phyloP scores from a whole-genome alignment of 768 basidiomycete genomes.

The Chalciporus chontae region DNA sequence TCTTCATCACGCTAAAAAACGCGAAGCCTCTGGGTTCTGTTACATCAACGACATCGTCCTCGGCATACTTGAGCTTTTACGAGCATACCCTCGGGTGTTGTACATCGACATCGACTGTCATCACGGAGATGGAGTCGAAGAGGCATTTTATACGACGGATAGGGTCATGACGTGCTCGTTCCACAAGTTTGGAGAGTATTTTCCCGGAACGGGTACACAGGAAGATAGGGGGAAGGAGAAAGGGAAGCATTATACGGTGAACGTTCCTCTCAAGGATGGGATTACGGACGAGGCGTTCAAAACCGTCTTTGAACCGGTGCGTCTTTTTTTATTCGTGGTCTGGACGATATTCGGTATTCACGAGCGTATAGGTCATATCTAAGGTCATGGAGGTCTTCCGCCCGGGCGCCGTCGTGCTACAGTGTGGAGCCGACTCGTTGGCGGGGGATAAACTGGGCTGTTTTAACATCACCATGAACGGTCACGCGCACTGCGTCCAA shows the following conservation, averaged over 20 bases:
- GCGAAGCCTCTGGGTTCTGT: constrained; percentile 97
- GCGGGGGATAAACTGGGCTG: constrained; percentile 94
- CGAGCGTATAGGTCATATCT: constrained; percentile 59
- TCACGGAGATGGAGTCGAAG: constrained; percentile 98
- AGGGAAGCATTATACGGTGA: constrained; percentile 86
- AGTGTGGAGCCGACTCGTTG: constrained; percentile 95
- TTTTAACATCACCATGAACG: constrained; percentile 94
- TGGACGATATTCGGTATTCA: not conserved
- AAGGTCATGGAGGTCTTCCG: constrained; percentile 84
- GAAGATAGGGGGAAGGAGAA: constrained; percentile 81
- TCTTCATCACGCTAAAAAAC: constrained; percentile 98
- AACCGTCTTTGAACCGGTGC: constrained; percentile 88
- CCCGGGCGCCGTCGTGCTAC: constrained; percentile 85
- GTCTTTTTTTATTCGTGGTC: constrained; percentile 20
- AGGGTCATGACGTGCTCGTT: constrained; percentile 97
- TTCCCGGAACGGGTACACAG: constrained; percentile 78
- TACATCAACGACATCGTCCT: constrained; percentile 99
- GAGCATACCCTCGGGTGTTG: constrained; percentile 79
- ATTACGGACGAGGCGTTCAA: constrained; percentile 86
- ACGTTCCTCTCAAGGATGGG: constrained; percentile 92
- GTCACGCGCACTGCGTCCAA: constrained; percentile 88
- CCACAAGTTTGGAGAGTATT: constrained; percentile 90
- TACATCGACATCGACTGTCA: constrained; percentile 99
- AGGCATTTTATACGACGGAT: constrained; percentile 97
- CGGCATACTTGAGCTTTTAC: constrained; percentile 88